Percentiles rank a stretch among this genome's conserved stretches.
Conservation (phyloP, 257 asterid genomes). For the Thymus quinquecostatus region DNA sequence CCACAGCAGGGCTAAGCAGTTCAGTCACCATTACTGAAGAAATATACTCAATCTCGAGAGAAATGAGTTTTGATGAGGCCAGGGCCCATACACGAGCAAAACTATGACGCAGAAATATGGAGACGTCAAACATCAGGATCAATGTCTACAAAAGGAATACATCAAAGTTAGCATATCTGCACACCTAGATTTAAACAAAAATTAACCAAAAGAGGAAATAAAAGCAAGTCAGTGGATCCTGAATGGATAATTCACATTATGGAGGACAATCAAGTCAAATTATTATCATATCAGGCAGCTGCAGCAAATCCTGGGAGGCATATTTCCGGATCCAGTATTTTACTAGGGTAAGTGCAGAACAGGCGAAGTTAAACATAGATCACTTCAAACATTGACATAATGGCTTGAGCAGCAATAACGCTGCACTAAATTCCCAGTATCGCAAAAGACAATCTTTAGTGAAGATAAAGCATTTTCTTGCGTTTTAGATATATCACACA, state of each 20-base stretch:
- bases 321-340: too few relatives aligned
- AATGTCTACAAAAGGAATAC: conserved; percentile 62
- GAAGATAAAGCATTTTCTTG: too few relatives aligned
- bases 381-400: conserved; percentile 2
- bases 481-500: not conserved
- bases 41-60: conserved; percentile 89
- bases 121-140: conserved; percentile 90
- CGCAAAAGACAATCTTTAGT: too few relatives aligned
- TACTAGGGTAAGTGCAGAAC: too few relatives aligned
- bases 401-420: not conserved
- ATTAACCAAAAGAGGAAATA: not conserved
- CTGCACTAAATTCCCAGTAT: not conserved
- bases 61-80: conserved; percentile 64
- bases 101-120: conserved; percentile 70
- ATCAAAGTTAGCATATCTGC: conserved; percentile 33
- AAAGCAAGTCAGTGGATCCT: not conserved
- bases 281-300: conserved; percentile 9
- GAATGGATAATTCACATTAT: not conserved
- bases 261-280: not conserved
- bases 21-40: conserved; percentile 85
- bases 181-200: conserved; percentile 10
- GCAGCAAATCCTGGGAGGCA: not conserved
- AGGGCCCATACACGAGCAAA: conserved; percentile 82
- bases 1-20: conserved; percentile 70
- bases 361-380: not conserved